Evolutionary conservation across 1,284 basidiomycete genomes (phyloP), one percentile per base, ranked within the genome.

Genomic region (Naganishia sp.): DNA sequence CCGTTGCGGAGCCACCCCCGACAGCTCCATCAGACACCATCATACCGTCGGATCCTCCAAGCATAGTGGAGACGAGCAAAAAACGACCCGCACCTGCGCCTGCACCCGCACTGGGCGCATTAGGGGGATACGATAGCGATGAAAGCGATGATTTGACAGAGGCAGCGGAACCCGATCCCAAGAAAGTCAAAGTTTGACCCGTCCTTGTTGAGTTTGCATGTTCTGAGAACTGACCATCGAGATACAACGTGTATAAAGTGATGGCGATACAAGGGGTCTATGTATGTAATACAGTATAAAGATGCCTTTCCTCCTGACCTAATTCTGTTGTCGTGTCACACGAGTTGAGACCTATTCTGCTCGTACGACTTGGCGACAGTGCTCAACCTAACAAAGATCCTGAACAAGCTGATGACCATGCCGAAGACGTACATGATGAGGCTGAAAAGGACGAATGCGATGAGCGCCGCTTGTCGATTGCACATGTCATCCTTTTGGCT

Each of bases 341-440:
- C 59, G 10, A 61, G 48, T 36, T 61, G 59, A 16, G 55, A 48
- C 55, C 55, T 28, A 31, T 36, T 57, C 66, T 59, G 49, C 39
- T 57, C 55, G 23, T 57, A 53, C 59, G 63, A 60, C 56, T 64
- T 69, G 54, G 65, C 68, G 36, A 65, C 60, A 21, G 55, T 46
- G 39, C 77, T 75, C n/a, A 82, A 79, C 59, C 80, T 81, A 67
- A 79, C 78, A 60, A 83, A 81, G 60, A 82, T 82, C 52, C 81
- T 74, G 68, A 82, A 82, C 15, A 83, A 71, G 43, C 76, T 77
- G 42, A 83, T 72, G 45, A 82, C 76, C 74, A 83, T 78, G 65
- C 82, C 81, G 25, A 73, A 73, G 43, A 75, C 71, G 71, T 82
- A 82, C 21, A 81, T 68, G 39, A 80, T 60, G 44, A 79, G 71